phyloP scores from a whole-genome alignment of 1,139 yeast genomes.

The Yamadazyma triangularis region DNA sequence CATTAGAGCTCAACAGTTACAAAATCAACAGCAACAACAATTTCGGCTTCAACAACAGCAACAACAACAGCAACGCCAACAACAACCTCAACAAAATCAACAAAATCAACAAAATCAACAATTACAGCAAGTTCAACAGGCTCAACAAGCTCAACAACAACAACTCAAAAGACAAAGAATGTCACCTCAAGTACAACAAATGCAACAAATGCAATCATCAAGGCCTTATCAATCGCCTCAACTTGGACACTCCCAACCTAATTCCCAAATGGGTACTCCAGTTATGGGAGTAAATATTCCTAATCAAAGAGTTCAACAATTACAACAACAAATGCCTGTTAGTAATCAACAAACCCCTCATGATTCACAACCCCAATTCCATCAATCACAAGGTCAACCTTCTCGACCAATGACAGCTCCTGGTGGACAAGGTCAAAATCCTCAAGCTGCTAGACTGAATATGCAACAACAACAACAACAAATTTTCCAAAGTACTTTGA shows the following conservation, averaged over 20 bases:
- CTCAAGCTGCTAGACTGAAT: constrained; percentile 15
- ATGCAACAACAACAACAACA: constrained; percentile 45
- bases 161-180: constrained; percentile 10
- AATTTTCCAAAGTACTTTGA: constrained; percentile 37
- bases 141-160: constrained; percentile 9
- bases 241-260: constrained; percentile 2
- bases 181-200: constrained; percentile 20
- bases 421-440: constrained; percentile 9
- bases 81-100: constrained; percentile 7
- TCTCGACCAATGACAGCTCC: neutral
- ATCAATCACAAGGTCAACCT: constrained; percentile 15
- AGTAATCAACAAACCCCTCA: constrained; percentile 8
- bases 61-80: constrained; percentile 9
- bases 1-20: constrained; percentile 15
- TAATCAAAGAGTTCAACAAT: constrained; percentile 14
- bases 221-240: constrained; percentile 3
- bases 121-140: constrained; percentile 14
- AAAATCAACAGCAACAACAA: constrained; percentile 19
- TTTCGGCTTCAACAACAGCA: constrained; percentile 16
- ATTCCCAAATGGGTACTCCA: constrained; percentile 13
- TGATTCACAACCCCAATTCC: constrained; percentile 15
- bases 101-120: constrained; percentile 11
- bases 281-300: constrained; percentile 12
- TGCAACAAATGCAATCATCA: constrained; percentile 8
- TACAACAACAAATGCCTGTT: constrained; percentile 21